Evolutionary conservation across 768 basidiomycete genomes (phyloP).

Genomic region (Termitomyces sp.): DNA sequence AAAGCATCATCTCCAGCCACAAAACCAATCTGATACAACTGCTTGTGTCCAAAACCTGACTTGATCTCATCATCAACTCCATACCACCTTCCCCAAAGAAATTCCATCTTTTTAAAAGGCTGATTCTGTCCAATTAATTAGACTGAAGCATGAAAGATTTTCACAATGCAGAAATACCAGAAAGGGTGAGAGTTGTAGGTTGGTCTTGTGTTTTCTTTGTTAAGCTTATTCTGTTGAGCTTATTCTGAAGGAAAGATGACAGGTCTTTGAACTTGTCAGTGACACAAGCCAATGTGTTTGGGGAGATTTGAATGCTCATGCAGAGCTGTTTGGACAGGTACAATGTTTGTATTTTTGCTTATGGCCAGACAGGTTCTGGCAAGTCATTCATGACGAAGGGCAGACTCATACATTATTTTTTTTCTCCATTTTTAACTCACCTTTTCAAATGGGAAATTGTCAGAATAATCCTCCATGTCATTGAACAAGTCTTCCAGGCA

Average conservation of each 20-base stretch:
- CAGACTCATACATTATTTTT: slow-evolving; percentile 51
- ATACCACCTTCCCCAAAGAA: too few species aligned
- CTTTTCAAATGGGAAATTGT: slow-evolving; percentile 51
- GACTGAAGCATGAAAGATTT: too few species aligned
- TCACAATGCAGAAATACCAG: too few species aligned
- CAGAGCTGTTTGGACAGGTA: slow-evolving; percentile 92
- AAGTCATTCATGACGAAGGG: slow-evolving; percentile 97
- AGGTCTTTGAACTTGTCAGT: slow-evolving; percentile 85
- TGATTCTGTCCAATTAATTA: too few species aligned
- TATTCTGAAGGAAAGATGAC: neutral
- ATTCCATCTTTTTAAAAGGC: too few species aligned
- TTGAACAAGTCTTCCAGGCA: slow-evolving; percentile 83
- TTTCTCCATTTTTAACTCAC: neutral
- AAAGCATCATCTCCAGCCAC: too few species aligned
- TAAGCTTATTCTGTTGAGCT: too few species aligned
- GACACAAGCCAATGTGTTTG: slow-evolving; percentile 82
- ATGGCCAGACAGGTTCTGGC: slow-evolving; percentile 90
- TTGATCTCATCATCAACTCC: too few species aligned
- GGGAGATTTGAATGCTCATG: slow-evolving; percentile 88
- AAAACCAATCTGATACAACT: too few species aligned
- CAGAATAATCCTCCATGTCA: slow-evolving; percentile 94
- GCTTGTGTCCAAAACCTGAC: too few species aligned
- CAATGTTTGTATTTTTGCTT: slow-evolving; percentile 95
- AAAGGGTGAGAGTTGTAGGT: slow-evolving; percentile 80
- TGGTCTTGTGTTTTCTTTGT: slow-evolving; percentile 13